These are phyloP conservation scores for Eucalyptus shirleyi DNA, from an alignment of 345 rosid species.

Conservation along the genomic window DNA sequence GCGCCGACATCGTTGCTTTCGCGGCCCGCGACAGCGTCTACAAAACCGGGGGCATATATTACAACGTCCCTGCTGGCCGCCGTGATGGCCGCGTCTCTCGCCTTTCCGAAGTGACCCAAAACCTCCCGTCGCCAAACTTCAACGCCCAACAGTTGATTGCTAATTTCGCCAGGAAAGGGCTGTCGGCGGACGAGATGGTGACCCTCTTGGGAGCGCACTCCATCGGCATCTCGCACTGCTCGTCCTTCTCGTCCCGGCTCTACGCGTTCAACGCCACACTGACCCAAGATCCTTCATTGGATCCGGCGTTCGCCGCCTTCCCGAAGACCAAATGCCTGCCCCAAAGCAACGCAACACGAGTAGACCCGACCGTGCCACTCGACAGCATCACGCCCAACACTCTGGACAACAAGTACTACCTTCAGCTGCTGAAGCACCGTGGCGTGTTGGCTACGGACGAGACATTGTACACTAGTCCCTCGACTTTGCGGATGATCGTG, in stretches of 20 bases:
- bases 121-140: conserved; percentile 14
- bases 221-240: conserved; percentile 25
- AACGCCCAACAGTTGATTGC: conserved; percentile 5
- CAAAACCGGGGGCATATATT: conserved; percentile 9
- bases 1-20: conserved; percentile 36
- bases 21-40: conserved; percentile 22
- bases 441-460: conserved; percentile 28
- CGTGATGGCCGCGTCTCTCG: conserved; percentile 22
- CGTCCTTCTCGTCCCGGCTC: conserved; percentile 17
- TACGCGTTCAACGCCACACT: conserved; percentile 18
- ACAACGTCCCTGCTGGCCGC: conserved; percentile 22
- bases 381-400: conserved; percentile 3
- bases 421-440: neutral
- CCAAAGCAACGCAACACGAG: neutral
- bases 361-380: conserved; percentile 1
- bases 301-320: conserved; percentile 1
- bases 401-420: conserved; percentile 25
- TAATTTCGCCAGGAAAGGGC: conserved; percentile 16
- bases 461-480: conserved; percentile 7
- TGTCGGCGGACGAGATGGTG: conserved; percentile 30
- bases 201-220: conserved; percentile 38
- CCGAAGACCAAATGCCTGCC: conserved; percentile 28
- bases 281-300: conserved; percentile 22
- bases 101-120: neutral
- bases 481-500: conserved; percentile 1